A percentile compares a stretch with the other conserved stretches of the same genome.
These are phyloP conservation scores for Fusarium brevicatenulatum DNA, from an alignment of 2,329 filamentous ascomycete species.

Conservation along the genomic window DNA sequence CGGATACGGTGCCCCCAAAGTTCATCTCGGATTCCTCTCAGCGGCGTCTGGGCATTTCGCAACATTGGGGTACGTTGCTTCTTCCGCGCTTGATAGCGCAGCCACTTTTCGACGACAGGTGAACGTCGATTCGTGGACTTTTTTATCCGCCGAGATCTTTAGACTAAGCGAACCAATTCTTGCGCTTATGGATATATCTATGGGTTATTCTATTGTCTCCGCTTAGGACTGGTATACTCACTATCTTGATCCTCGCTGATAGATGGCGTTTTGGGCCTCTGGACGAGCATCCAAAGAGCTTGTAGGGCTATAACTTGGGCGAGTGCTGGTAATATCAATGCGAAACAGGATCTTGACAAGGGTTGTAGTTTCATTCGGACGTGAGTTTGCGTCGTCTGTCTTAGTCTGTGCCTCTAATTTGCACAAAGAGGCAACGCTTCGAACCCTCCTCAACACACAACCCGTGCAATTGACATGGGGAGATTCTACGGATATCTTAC, in stretches of 20 bases:
- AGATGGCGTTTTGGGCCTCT: not conserved
- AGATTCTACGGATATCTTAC: slow-evolving; percentile 35
- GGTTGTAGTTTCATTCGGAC: slow-evolving; percentile 14
- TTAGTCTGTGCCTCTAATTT: slow-evolving; percentile 19
- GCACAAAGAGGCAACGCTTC: slow-evolving; percentile 1
- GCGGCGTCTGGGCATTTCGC: slow-evolving; percentile 16
- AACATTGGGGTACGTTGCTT: slow-evolving; percentile 2
- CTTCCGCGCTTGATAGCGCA: slow-evolving; percentile 4
- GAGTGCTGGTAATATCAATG: not conserved
- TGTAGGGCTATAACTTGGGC: not conserved
- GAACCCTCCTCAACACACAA: not conserved
- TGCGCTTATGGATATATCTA: slow-evolving; percentile 1
- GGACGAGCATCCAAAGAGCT: not conserved
- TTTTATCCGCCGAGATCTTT: slow-evolving; percentile 20
- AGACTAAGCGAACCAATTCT: slow-evolving; percentile 2
- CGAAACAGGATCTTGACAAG: slow-evolving; percentile 1
- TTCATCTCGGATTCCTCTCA: not conserved
- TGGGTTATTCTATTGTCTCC: not conserved
- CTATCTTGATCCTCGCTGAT: not conserved
- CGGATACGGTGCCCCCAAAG: slow-evolving; percentile 27
- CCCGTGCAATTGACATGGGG: slow-evolving; percentile 31
- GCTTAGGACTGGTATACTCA: not conserved
- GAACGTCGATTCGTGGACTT: slow-evolving; percentile 38
- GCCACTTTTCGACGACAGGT: slow-evolving; percentile 10
- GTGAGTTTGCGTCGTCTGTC: slow-evolving; percentile 18